phyloP scores from a whole-genome alignment of 345 rosid genomes.

The Hypericum androsaemum region DNA sequence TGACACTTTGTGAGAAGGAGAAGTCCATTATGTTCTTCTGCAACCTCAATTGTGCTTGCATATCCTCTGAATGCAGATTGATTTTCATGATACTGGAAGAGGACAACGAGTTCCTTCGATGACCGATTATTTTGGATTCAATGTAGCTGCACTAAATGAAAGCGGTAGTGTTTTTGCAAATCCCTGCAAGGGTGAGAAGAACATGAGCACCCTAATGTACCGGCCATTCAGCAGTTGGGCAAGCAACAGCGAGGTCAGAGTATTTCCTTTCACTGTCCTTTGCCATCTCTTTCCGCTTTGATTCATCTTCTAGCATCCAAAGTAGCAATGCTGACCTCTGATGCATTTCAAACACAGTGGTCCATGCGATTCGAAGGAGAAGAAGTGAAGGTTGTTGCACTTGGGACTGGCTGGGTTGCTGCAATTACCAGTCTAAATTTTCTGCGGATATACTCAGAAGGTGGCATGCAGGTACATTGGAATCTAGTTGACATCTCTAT shows the following conservation, averaged over 20 bases:
- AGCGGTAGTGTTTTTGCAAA: constrained; percentile 90
- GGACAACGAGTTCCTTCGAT: constrained; percentile 92
- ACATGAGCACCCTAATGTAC: constrained; percentile 85
- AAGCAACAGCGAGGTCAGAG: constrained; percentile 73
- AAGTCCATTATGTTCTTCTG: neutral
- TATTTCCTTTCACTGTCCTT: constrained; percentile 4
- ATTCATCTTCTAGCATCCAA: too few species aligned
- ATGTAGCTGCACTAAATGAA: constrained; percentile 83
- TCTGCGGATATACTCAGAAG: constrained; percentile 75
- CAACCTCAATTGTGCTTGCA: constrained; percentile 6
- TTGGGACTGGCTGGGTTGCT: constrained; percentile 88
- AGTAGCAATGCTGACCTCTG: constrained; percentile 16
- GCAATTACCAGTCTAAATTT: constrained; percentile 84
- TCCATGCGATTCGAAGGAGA: constrained; percentile 96
- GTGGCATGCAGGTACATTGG: constrained; percentile 82
- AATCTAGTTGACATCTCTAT: too few species aligned
- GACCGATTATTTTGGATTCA: constrained; percentile 94
- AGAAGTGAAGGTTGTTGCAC: constrained; percentile 85
- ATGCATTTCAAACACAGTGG: constrained; percentile 52
- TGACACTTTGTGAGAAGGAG: neutral
- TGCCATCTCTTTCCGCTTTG: neutral
- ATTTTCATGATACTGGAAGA: constrained; percentile 91
- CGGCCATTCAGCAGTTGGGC: constrained; percentile 91
- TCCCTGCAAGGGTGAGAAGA: constrained; percentile 86
- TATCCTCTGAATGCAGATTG: constrained; percentile 44